These are phyloP conservation scores for Trichoderma atrobrunneum DNA, from an alignment of 2,329 filamentous ascomycete species.

Conservation along the genomic window DNA sequence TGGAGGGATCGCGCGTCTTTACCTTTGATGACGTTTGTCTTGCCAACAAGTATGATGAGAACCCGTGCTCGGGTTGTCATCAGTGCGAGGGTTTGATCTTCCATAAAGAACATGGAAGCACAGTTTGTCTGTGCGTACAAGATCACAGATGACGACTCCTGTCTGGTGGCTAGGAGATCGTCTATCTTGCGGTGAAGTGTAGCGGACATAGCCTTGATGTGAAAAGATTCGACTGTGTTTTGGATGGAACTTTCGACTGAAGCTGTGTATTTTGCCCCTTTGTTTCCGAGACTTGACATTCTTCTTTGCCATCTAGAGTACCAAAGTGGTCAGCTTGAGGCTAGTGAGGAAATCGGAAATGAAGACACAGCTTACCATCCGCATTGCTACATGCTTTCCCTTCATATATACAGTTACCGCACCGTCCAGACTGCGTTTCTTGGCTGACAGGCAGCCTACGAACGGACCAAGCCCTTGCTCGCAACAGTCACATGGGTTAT, in stretches of 20 bases:
- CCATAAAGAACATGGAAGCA: no score
- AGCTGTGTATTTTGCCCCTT: not conserved
- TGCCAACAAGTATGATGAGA: not conserved
- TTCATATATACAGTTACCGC: not conserved
- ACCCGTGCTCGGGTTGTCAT: not conserved
- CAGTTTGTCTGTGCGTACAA: not conserved
- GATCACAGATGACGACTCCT: not conserved
- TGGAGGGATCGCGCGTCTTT: not conserved
- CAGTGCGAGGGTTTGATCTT: not conserved
- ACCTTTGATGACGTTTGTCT: not conserved
- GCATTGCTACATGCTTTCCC: no score
- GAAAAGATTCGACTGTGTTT: not conserved
- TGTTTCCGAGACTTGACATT: not conserved
- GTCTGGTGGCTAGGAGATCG: not conserved
- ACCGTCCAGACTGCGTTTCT: no score
- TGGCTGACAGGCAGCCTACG: no score
- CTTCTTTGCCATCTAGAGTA: not conserved
- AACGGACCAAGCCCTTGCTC: no score
- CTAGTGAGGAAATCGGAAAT: not conserved
- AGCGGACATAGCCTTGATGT: not conserved
- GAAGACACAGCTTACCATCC: not conserved
- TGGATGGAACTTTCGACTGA: not conserved
- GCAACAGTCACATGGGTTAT: no score
- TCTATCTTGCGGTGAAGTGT: not conserved
- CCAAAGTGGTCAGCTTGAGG: not conserved